A percentile compares a stretch with the other conserved stretches of the same genome.
phyloP scores from a whole-genome alignment of 106 monocot species.

The Phalaenopsis equestris region DNA sequence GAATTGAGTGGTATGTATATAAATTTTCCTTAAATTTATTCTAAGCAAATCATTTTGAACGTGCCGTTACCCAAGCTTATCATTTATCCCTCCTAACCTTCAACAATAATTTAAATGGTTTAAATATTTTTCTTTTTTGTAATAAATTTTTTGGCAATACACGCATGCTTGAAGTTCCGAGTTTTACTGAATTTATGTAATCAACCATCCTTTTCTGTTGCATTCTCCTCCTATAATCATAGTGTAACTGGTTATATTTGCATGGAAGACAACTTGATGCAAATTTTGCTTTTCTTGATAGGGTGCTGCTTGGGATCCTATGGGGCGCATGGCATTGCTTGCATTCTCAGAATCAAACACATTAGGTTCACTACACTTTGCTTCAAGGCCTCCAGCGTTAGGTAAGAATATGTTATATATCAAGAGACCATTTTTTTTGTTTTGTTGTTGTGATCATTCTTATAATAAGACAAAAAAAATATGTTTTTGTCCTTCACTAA shows the following conservation, averaged over 20 bases:
- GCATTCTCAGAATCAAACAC: constrained; percentile 74
- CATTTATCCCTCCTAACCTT: background rate
- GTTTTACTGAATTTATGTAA: background rate
- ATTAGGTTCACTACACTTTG: constrained; percentile 83
- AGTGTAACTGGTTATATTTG: background rate
- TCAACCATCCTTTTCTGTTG: background rate
- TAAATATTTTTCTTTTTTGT: background rate
- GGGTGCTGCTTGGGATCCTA: constrained; percentile 95
- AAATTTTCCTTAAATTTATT: too few relatives aligned
- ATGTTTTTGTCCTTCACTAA: background rate
- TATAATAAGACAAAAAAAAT: background rate
- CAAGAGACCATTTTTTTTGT: background rate
- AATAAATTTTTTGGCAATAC: background rate
- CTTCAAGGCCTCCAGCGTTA: constrained; percentile 79
- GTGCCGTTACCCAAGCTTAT: background rate
- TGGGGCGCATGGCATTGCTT: constrained; percentile 73
- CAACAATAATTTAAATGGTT: background rate
- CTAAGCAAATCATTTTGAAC: background rate
- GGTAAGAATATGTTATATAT: constrained; percentile 31
- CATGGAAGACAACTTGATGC: background rate
- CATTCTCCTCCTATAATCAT: background rate
- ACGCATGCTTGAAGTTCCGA: background rate
- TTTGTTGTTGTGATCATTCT: background rate
- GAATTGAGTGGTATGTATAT: too few relatives aligned
- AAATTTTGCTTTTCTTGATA: constrained; percentile 20